Evolutionary conservation across 225 moss, liverwort and hornwort genomes (phyloP), one percentile per base, ranked within the genome.

Genomic region (Rhytidiadelphus loreus): DNA sequence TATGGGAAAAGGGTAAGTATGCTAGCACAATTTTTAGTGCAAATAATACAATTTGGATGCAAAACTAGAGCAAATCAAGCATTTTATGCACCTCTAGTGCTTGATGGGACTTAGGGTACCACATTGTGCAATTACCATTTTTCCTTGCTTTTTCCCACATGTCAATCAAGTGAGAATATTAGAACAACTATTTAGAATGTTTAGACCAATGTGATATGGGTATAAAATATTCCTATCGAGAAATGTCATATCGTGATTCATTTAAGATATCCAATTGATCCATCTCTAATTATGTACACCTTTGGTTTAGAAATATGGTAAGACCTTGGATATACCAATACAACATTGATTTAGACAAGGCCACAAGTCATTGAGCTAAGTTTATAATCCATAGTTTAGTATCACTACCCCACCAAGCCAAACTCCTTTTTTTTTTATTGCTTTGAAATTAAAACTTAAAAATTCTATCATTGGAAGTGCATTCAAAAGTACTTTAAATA

Each of bases 241-340:
- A 28, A 43, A 44, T 43, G 8, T 43, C 15, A 41, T 26, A 43
- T 9, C 0, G 3, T 71, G 3, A 2, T 44, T 44, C 5, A 44
- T 44, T 8, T 44, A 9, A 70, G 25, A 70, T 41, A 24, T 41
- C 14, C 1, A 25, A 41, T 70, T 70, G 25, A 70, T 25, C 24
- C 14, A 70, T 70, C 12, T 41, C 4, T 70, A 0, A 4, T 24
- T 41, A 70, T 8, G 12, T 70, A 41, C 13, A 69, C 7, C 1
- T 69, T 1, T 4, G 39, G 12, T 39, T 39, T 69, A 69, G 69
- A 39, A 33, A 69, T 39, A 7, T 69, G 7, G 2, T 64, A 70
- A 70, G 24, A 39, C 4, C 4, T 0, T 39, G 0, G 14, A 14
- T 6, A 70, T 70, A 41, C 2, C 0, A 14, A 0, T 13, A 24